Conservation (phyloP, 768 basidiomycete species). For the Calocybe gangraenosa region DNA sequence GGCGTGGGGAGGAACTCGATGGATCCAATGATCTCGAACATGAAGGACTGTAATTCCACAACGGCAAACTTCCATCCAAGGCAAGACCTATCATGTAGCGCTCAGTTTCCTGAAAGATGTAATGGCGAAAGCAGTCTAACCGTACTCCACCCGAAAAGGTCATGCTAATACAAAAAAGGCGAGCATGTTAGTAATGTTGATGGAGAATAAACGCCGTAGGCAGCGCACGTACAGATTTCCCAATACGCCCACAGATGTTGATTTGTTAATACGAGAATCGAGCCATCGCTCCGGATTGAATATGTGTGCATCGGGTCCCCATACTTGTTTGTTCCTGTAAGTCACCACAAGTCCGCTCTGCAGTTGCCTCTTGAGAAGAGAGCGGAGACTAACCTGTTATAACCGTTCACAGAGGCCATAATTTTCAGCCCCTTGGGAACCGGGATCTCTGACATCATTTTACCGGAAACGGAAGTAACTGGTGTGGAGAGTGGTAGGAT, state of each 20-base stretch:
- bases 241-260: conserved; percentile 43
- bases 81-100: conserved; percentile 21
- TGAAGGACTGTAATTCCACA: conserved; percentile 53
- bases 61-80: conserved; percentile 39
- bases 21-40: conserved; percentile 49
- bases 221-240: conserved; percentile 37
- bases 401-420: conserved; percentile 45
- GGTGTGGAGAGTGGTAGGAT: conserved; percentile 54
- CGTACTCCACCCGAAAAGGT: conserved; percentile 29
- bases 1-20: conserved; percentile 48
- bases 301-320: conserved; percentile 42
- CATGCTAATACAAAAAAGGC: conserved; percentile 16
- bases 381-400: conserved; percentile 40
- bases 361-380: too few relatives aligned
- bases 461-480: conserved; percentile 40
- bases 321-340: conserved; percentile 35
- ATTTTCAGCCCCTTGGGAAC: conserved; percentile 49
- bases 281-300: conserved; percentile 52
- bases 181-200: too few relatives aligned
- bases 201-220: neutral
- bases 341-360: too few relatives aligned
- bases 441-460: conserved; percentile 39
- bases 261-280: conserved; percentile 31
- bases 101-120: too few relatives aligned
- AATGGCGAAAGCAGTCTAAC: conserved; percentile 18